phyloP scores from a whole-genome alignment of 192 early-diverging fungal species.

The Backusella macrospora region DNA sequence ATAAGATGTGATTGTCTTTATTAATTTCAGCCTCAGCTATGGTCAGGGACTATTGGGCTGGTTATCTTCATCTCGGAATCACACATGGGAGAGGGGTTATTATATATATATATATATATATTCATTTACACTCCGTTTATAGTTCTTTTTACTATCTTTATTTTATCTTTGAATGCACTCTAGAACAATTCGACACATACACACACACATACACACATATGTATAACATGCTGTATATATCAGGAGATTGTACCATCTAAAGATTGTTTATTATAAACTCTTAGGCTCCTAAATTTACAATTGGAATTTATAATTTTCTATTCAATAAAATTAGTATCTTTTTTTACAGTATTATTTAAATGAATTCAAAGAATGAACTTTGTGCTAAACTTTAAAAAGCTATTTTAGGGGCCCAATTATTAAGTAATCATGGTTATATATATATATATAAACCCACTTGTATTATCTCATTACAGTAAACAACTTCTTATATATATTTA shows the following conservation, averaged over 20 bases:
- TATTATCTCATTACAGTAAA: background rate
- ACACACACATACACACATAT: background rate
- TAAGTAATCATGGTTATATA: background rate
- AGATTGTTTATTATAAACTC: too few species aligned
- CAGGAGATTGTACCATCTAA: too few species aligned
- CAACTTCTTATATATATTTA: background rate
- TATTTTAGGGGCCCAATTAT: background rate
- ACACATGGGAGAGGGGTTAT: background rate
- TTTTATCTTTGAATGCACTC: background rate
- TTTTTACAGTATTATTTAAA: too few species aligned
- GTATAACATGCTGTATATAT: too few species aligned
- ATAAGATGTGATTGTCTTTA: background rate
- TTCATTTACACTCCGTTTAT: background rate
- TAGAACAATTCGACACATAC: background rate
- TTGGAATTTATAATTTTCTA: too few species aligned
- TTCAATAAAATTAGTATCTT: too few species aligned
- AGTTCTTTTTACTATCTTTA: background rate
- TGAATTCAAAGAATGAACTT: background rate
- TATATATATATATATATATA: background rate
- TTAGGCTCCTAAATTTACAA: too few species aligned
- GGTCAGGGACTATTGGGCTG: background rate
- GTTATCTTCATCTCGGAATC: background rate
- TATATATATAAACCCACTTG: background rate
- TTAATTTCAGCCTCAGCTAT: background rate
- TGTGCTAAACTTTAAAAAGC: background rate